Evolutionary conservation across 805 yeast genomes (phyloP).

Genomic region (Yamadazyma nakazawae): DNA sequence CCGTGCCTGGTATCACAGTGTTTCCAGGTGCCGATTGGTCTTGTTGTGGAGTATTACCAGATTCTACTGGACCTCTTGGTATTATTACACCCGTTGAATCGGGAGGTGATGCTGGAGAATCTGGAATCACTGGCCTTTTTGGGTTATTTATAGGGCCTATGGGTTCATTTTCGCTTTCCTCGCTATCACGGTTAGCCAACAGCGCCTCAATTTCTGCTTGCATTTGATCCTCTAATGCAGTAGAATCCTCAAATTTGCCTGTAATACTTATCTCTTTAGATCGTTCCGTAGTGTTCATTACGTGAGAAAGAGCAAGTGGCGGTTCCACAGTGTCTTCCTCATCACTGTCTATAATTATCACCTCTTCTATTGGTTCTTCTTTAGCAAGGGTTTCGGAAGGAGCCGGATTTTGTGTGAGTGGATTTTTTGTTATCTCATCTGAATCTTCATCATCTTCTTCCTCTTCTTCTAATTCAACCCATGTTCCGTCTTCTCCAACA

Average conservation of each 20-base stretch:
- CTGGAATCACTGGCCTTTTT: not conserved
- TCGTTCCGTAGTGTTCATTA: no score
- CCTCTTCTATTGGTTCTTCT: slow-evolving; percentile 3
- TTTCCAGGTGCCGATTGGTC: no score
- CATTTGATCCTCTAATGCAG: not conserved
- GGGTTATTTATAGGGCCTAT: not conserved
- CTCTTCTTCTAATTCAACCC: slow-evolving; percentile 37
- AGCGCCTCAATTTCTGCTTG: not conserved
- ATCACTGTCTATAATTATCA: slow-evolving; percentile 8
- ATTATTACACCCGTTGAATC: no score
- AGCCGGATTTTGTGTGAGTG: not conserved
- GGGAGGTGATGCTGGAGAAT: not conserved
- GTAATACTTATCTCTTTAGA: no score
- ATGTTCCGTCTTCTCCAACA: slow-evolving; percentile 67
- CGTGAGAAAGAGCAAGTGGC: not conserved
- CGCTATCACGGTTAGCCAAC: not conserved
- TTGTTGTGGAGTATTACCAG: no score
- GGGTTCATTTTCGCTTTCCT: not conserved
- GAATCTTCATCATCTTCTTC: not conserved
- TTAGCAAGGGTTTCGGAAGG: not conserved
- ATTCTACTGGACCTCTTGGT: no score
- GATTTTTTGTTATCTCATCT: not conserved
- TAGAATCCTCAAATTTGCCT: not conserved
- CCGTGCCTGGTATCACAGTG: no score
- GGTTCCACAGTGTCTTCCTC: not conserved